phyloP scores from a whole-genome alignment of 2,329 filamentous ascomycete genomes.

The Blastomyces percursus region DNA sequence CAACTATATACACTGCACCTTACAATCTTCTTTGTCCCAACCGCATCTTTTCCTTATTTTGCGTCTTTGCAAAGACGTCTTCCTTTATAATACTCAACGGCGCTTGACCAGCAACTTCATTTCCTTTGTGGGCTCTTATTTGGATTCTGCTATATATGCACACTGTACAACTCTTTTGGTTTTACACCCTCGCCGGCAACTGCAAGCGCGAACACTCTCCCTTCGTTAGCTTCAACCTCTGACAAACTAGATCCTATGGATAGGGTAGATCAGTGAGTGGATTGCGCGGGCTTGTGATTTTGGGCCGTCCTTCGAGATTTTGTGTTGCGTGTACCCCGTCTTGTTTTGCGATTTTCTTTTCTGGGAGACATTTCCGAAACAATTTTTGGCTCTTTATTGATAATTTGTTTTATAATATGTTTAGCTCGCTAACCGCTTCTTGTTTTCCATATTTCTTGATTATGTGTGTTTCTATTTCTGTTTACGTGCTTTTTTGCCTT shows the following conservation, averaged over 20 bases:
- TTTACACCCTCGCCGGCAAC: background rate
- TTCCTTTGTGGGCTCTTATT: background rate
- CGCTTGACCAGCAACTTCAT: constrained; percentile 2
- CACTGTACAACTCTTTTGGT: background rate
- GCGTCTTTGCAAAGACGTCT: background rate
- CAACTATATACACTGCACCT: constrained; percentile 14
- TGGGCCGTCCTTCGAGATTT: background rate
- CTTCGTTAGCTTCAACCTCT: background rate
- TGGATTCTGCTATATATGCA: background rate
- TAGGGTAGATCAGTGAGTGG: background rate
- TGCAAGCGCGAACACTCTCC: background rate
- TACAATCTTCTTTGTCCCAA: constrained; percentile 2
- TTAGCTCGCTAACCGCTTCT: background rate
- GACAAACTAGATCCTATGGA: background rate
- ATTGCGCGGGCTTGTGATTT: background rate
- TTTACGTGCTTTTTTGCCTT: background rate
- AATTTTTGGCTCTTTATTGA: background rate
- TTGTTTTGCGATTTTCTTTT: background rate
- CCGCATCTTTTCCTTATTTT: background rate
- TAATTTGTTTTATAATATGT: constrained; percentile 5
- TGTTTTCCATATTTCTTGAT: background rate
- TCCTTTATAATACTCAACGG: background rate
- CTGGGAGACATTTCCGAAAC: background rate
- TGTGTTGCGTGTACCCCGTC: background rate
- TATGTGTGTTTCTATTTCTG: background rate